These are phyloP conservation scores for Globisporangium echinulatum DNA, from an alignment of 352 stramenopile genomes.

Conservation along the genomic window DNA sequence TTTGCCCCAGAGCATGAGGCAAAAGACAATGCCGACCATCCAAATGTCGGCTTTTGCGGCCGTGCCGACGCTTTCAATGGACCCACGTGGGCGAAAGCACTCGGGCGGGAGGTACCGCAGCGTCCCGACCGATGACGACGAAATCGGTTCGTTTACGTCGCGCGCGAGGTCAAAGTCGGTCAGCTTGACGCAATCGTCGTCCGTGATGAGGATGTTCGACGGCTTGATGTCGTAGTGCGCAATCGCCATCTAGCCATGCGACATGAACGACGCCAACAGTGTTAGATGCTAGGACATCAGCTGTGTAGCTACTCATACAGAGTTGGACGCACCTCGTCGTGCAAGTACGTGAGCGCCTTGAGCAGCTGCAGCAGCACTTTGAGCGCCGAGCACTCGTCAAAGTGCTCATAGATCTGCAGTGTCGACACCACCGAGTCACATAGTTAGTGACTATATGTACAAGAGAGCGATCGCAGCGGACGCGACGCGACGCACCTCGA, in stretches of 20 bases:
- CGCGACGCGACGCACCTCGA: conserved; percentile 33
- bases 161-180: conserved; percentile 90
- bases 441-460: too few species aligned
- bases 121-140: conserved; percentile 61
- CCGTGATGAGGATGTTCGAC: conserved; percentile 94
- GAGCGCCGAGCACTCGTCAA: conserved; percentile 54
- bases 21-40: conserved; percentile 78
- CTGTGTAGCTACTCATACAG: neutral
- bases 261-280: too few species aligned
- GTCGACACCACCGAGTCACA: too few species aligned
- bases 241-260: conserved; percentile 40
- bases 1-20: conserved; percentile 71
- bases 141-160: conserved; percentile 42
- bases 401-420: conserved; percentile 42
- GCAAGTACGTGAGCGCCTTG: conserved; percentile 62
- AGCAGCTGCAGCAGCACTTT: conserved; percentile 64
- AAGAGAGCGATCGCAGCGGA: too few species aligned
- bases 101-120: conserved; percentile 71
- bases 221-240: conserved; percentile 95
- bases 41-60: conserved; percentile 79
- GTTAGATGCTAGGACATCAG: too few species aligned
- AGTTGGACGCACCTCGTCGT: conserved; percentile 45
- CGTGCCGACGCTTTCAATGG: conserved; percentile 33
- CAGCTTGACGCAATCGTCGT: conserved; percentile 80
- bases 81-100: conserved; percentile 48